Evolutionary conservation across 2,329 filamentous ascomycete genomes (phyloP), one percentile per base, ranked within the genome.

Genomic region (Scedosporium dehoogii): DNA sequence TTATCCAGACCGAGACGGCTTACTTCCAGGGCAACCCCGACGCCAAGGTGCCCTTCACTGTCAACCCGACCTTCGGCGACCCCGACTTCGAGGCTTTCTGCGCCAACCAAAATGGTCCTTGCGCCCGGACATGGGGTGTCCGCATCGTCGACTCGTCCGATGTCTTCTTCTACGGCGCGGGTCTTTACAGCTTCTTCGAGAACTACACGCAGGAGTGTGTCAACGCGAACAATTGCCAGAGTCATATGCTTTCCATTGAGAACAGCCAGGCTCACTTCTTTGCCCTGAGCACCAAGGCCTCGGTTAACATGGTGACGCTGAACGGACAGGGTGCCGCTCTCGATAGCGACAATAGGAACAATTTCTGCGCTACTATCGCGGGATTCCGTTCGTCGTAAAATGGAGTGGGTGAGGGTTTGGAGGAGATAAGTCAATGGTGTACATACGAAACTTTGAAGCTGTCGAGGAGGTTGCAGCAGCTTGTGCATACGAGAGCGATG

Each of bases 1-100:
- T 90, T 59, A 91, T 96, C 69, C 92, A 97, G 77, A 90, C 90
- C 3, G 93, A 97, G 77, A 96, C 92, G 4, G 89, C 92, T 38
- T 92, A 90, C 79, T 91, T 88, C 81, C 90, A 96, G 76, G 84
- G 88, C 72, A 92, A 93, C 77, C 91, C 92, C 4, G 82, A 88
- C 67, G 84, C 90, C 2, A 80, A 83, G 9, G 79, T 83, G 9
- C 89, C 87, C 46, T 91, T 89, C 73, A 77, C 77, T 0, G 75
- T 78, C 65, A 84, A 87, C 68, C 66, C 80, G 18, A 75, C 75
- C 6, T 89, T 80, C 69, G 74, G 73, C 57, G 90, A 93, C 71
- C 89, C 92, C 0, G 81, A 86, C 68, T 96, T 94, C 71, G 75
- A 70, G 18, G 69, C 76, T 2, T 76, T 77, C 57, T 90, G 87